Conservation (phyloP, 2,329 filamentous ascomycete genomes). For the Ophiostoma ips region DNA sequence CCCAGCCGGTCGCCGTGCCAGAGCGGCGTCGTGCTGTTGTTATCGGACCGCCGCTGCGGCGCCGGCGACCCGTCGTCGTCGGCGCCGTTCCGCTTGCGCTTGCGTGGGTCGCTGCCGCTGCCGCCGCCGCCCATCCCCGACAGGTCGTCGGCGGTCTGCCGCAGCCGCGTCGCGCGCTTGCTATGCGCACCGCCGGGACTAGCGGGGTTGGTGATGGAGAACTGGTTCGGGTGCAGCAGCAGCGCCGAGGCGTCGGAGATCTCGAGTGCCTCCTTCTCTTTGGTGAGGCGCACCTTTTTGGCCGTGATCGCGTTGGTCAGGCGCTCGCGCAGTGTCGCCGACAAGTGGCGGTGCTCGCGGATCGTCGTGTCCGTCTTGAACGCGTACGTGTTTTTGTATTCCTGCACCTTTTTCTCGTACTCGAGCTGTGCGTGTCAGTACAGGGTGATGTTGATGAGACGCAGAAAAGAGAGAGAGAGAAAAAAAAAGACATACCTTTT, state of each 20-base stretch:
- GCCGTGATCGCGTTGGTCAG: conserved; percentile 50
- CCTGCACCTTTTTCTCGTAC: conserved; percentile 46
- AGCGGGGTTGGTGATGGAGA: conserved; percentile 48
- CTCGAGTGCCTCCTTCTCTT: conserved; percentile 55
- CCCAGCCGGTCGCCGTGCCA: conserved; percentile 49
- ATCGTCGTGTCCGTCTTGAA: conserved; percentile 50
- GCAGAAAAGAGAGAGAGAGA: neutral
- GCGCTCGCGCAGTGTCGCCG: conserved; percentile 49
- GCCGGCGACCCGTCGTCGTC: conserved; percentile 49
- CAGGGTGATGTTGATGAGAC: neutral
- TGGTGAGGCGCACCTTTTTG: conserved; percentile 49
- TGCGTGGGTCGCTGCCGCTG: conserved; percentile 36
- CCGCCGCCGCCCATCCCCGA: conserved; percentile 30
- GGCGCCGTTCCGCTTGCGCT: conserved; percentile 44
- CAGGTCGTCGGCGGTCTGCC: conserved; percentile 46
- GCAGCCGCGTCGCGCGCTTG: conserved; percentile 48
- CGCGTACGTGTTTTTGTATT: conserved; percentile 43
- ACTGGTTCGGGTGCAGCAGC: conserved; percentile 54
- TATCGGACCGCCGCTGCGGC: conserved; percentile 42
- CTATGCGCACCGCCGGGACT: conserved; percentile 49
- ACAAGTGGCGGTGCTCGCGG: conserved; percentile 45
- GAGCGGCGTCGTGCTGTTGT: conserved; percentile 43
- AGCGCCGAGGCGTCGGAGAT: conserved; percentile 53
- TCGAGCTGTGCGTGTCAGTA: conserved; percentile 34
- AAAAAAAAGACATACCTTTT: conserved; percentile 46